Evolutionary conservation across 2,329 filamentous ascomycete genomes (phyloP).

Genomic region (Fusarium napiforme): DNA sequence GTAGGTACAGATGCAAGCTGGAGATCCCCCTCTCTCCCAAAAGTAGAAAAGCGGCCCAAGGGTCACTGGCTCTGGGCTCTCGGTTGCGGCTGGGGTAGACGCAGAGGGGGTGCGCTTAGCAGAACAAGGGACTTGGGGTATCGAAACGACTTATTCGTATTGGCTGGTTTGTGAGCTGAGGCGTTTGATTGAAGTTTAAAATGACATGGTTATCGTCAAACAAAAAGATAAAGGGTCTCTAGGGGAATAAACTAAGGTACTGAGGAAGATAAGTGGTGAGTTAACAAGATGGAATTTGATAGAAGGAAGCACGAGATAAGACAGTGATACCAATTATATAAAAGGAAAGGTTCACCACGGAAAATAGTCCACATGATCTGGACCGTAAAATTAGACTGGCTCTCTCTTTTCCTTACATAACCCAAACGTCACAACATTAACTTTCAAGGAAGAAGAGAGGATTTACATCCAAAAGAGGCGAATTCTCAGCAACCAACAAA

Average conservation of each 20-base stretch:
- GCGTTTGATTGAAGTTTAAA: constrained; percentile 21
- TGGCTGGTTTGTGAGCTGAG: constrained; percentile 25
- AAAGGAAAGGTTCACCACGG: constrained; percentile 9
- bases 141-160: constrained; percentile 30
- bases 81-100: constrained; percentile 19
- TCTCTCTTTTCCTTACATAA: constrained; percentile 4
- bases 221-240: constrained; percentile 1
- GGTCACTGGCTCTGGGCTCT: constrained; percentile 21
- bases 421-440: constrained; percentile 24
- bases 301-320: constrained; percentile 11
- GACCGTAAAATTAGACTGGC: not conserved
- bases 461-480: not conserved
- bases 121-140: constrained; percentile 33
- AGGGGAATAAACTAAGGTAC: not conserved
- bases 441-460: not conserved
- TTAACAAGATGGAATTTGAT: not conserved
- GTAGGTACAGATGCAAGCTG: constrained; percentile 38
- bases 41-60: constrained; percentile 35
- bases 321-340: not conserved
- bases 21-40: constrained; percentile 23
- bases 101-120: constrained; percentile 38
- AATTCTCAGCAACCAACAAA: not conserved
- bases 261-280: not conserved
- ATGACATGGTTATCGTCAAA: constrained; percentile 19
- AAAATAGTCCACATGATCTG: constrained; percentile 33